Base-by-base conservation (phyloP, 495 filamentous ascomycete genomes). In the Daldinia caldariorum region DNA sequence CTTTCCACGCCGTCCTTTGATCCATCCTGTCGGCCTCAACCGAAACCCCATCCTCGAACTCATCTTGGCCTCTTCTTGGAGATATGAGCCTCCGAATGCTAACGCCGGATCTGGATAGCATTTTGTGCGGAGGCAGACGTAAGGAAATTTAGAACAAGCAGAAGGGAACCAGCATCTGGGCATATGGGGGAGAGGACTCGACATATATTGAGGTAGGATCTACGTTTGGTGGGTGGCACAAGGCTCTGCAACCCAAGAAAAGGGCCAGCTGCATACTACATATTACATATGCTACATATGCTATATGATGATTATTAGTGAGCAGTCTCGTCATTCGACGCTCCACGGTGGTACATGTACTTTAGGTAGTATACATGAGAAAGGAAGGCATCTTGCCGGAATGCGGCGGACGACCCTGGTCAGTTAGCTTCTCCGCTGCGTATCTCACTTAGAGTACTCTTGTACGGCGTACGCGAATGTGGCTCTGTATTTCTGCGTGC, bases 41-140 rank as follows among this genome's bases (percentile, higher is more conserved):
- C 38, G 74, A 68, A 45, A 72, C 66, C 31, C 73, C 78, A 56
- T 76, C 73, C 31, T 79, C 73, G 59, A 76, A 74, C 47, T 80
- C 79, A 61, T 68, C 58, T 34, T 61, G 73, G 22, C 54, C 67
- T 73, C 78, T 75, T 59, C 76, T 72, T 47, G 78, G 77, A 14
- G 80, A 76, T 58, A 83, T 80, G 32, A 83, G 66, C 72, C 78
- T 78, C 61, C 81, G 80, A 62, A 84, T 84, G 70, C 74, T 82
- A 71, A 80, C 76, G 58, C 73, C 73, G 37, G 82, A 75, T 75
- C 79, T 76, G 51, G 81, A 78, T 67, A 79, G 74, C 82, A 84
- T 83, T 63, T 34, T 80, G 72, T 56, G 63, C 66, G 63, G 61
- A 65, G 51, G 57, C 53, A 41, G 58, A 73, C 58, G 61, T 56